phyloP scores from a whole-genome alignment of 2,329 filamentous ascomycete species.

The Rhytidhysteron rufulum region DNA sequence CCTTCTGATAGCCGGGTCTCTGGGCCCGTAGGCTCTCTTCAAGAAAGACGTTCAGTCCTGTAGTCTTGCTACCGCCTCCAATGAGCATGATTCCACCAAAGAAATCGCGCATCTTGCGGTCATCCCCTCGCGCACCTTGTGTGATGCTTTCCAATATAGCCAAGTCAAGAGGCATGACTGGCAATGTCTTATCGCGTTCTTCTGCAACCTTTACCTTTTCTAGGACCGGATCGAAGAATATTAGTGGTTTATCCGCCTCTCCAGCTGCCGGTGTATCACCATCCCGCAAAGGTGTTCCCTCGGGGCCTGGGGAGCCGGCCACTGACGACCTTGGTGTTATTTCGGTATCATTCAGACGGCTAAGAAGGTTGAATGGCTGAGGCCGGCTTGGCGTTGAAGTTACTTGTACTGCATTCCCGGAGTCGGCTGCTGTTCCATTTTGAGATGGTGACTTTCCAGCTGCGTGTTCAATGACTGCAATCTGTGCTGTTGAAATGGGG shows the following conservation, averaged over 20 bases:
- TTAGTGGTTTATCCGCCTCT: constrained; percentile 28
- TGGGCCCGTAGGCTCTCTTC: constrained; percentile 75
- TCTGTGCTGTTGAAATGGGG: constrained; percentile 78
- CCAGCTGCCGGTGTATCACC: constrained; percentile 44
- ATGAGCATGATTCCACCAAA: constrained; percentile 41
- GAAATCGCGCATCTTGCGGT: constrained; percentile 89
- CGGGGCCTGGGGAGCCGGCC: constrained; percentile 82
- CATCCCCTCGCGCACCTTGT: constrained; percentile 81
- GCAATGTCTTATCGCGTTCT: constrained; percentile 76
- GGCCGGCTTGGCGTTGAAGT: constrained; percentile 52
- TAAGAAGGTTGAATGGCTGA: constrained; percentile 66
- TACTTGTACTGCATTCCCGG: constrained; percentile 30
- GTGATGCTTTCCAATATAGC: constrained; percentile 88
- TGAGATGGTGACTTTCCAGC: constrained; percentile 32
- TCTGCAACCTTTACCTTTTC: constrained; percentile 52
- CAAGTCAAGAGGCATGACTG: constrained; percentile 77
- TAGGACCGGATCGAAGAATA: constrained; percentile 43
- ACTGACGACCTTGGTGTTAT: constrained; percentile 80
- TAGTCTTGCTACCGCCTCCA: constrained; percentile 40
- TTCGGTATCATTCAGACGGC: constrained; percentile 64
- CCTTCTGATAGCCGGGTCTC: constrained; percentile 59
- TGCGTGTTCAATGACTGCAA: constrained; percentile 57
- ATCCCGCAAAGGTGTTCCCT: constrained; percentile 64
- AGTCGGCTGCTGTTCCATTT: constrained; percentile 33
- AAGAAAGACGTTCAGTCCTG: constrained; percentile 74